phyloP scores from a whole-genome alignment of 192 early-diverging fungal species.

The Spizellomyces punctatus region DNA sequence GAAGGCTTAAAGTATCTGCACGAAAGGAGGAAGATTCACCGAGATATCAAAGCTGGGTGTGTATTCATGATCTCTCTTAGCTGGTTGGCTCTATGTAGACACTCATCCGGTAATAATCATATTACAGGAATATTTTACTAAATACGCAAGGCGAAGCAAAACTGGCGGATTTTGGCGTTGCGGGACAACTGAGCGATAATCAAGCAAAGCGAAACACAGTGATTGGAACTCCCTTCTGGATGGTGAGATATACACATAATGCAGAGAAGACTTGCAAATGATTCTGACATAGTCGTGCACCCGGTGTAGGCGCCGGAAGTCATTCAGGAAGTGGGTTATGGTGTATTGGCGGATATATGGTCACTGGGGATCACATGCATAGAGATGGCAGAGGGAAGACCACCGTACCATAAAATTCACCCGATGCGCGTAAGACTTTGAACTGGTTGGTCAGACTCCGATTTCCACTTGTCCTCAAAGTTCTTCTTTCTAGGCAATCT shows the following conservation, averaged over 20 bases:
- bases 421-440: constrained; percentile 50
- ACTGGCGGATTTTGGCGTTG: constrained; percentile 68
- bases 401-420: constrained; percentile 63
- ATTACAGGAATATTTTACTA: constrained; percentile 55
- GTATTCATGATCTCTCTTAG: not conserved
- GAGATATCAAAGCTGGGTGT: constrained; percentile 67
- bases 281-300: too few relatives aligned
- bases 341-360: constrained; percentile 66
- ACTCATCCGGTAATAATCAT: not conserved
- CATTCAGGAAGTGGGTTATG: constrained; percentile 67
- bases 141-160: constrained; percentile 56
- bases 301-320: constrained; percentile 58
- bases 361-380: constrained; percentile 64
- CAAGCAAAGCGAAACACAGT: constrained; percentile 57
- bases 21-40: constrained; percentile 58
- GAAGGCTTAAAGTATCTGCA: constrained; percentile 62
- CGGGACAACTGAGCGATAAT: constrained; percentile 58
- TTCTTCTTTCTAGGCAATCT: constrained; percentile 46
- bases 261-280: too few relatives aligned
- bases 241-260: constrained; percentile 26
- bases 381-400: constrained; percentile 66
- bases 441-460: not conserved
- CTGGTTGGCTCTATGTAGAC: not conserved
- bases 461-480: not conserved
- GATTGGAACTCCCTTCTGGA: constrained; percentile 68